Evolutionary conservation across 345 rosid species (phyloP).

Genomic region (Salix exigua): DNA sequence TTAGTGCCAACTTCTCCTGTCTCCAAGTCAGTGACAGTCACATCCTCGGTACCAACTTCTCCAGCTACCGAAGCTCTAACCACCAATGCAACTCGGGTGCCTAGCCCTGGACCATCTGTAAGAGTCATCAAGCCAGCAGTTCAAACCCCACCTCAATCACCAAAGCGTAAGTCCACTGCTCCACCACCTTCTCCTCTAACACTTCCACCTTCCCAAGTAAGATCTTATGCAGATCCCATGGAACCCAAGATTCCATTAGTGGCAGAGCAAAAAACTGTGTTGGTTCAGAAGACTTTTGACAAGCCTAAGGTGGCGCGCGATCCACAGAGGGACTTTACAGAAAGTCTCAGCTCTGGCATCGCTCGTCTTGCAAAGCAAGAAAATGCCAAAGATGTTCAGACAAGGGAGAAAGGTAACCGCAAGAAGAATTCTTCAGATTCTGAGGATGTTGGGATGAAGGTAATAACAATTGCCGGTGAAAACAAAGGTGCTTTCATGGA

Average conservation of each 20-base stretch:
- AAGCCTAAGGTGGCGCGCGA: constrained; percentile 27
- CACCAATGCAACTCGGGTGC: background rate
- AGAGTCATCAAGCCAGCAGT: constrained; percentile 20
- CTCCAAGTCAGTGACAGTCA: constrained; percentile 14
- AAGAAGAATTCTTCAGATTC: constrained; percentile 41
- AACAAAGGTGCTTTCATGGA: constrained; percentile 93
- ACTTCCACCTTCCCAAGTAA: constrained; percentile 67
- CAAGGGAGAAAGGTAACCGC: constrained; percentile 22
- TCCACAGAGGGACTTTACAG: constrained; percentile 14
- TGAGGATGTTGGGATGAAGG: constrained; percentile 41
- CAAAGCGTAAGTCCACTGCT: constrained; percentile 34
- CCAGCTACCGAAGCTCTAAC: background rate
- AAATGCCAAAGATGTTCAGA: constrained; percentile 1
- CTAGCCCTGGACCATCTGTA: constrained; percentile 20
- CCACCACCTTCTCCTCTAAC: constrained; percentile 68
- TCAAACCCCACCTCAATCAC: constrained; percentile 40
- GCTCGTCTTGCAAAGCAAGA: constrained; percentile 18
- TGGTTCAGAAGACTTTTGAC: constrained; percentile 44
- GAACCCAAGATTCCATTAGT: constrained; percentile 40
- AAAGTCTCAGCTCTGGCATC: constrained; percentile 15
- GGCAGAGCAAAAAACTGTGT: constrained; percentile 62
- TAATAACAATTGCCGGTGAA: constrained; percentile 82
- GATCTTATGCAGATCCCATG: constrained; percentile 26
- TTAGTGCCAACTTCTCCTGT: constrained; percentile 38
- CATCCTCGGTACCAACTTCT: constrained; percentile 7